Percentiles rank a stretch among this genome's conserved stretches.
Evolutionary conservation across 148 eudicot species (phyloP).

Genomic region (Euryodendron excelsum): DNA sequence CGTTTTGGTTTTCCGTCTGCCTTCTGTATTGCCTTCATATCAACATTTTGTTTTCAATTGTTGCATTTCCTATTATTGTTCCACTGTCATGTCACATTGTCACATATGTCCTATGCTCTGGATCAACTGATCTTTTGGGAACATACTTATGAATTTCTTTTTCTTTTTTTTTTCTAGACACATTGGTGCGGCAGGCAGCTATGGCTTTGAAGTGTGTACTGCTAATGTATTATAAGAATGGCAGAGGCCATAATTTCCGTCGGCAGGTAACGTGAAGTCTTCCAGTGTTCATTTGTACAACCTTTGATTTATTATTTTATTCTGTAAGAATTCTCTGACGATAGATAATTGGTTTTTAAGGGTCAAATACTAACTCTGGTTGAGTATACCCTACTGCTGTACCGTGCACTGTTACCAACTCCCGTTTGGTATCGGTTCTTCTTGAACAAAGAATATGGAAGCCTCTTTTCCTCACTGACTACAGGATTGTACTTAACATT

Average conservation of each 20-base stretch:
- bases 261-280: slow-evolving; percentile 57
- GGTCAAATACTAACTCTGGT: slow-evolving; percentile 92
- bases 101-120: neutral
- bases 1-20: neutral
- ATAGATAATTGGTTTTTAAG: slow-evolving; percentile 31
- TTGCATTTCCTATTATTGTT: neutral
- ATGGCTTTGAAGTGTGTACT: slow-evolving; percentile 81
- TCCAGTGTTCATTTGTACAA: neutral
- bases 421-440: slow-evolving; percentile 98
- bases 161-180: slow-evolving; percentile 50
- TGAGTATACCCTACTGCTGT: slow-evolving; percentile 77
- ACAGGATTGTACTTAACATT: slow-evolving; percentile 91
- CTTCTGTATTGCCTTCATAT: neutral
- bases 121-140: neutral
- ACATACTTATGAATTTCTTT: slow-evolving; percentile 4
- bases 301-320: neutral
- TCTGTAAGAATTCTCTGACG: slow-evolving; percentile 11
- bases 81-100: neutral
- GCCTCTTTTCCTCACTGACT: slow-evolving; percentile 84
- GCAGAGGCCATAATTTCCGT: slow-evolving; percentile 83
- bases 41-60: neutral
- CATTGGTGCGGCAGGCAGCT: slow-evolving; percentile 84
- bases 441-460: slow-evolving; percentile 91
- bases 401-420: slow-evolving; percentile 89
- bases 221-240: slow-evolving; percentile 82